A percentile compares a stretch with the other conserved stretches of the same genome.
These are phyloP conservation scores for Gossypium gossypioides DNA, from an alignment of 441 rosid genomes.

Conservation along the genomic window DNA sequence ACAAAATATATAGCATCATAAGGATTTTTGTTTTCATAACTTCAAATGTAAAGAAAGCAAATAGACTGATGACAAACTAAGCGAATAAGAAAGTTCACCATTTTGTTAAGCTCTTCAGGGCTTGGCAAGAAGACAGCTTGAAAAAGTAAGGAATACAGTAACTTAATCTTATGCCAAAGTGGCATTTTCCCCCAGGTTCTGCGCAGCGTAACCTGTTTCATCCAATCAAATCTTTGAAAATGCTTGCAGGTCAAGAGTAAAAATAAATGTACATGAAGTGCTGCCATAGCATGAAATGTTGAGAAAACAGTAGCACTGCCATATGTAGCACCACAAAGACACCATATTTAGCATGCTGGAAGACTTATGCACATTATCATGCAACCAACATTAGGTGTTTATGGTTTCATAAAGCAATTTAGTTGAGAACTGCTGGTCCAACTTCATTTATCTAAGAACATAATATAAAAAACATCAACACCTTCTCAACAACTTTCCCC, in stretches of 20 bases:
- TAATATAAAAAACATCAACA: background rate
- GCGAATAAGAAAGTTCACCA: conserved; percentile 36
- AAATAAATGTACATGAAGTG: background rate
- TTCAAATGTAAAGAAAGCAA: background rate
- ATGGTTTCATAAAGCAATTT: background rate
- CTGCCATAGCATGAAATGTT: background rate
- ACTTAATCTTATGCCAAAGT: conserved; percentile 79
- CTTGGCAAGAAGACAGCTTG: conserved; percentile 81
- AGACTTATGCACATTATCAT: background rate
- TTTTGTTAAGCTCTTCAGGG: conserved; percentile 71
- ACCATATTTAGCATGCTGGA: background rate
- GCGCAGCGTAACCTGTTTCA: conserved; percentile 57
- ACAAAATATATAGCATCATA: background rate
- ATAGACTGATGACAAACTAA: background rate
- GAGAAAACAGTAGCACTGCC: background rate
- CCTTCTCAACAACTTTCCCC: background rate
- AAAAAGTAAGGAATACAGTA: conserved; percentile 56
- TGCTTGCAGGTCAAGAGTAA: background rate
- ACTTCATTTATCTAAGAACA: background rate
- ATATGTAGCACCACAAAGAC: background rate
- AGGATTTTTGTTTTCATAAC: background rate
- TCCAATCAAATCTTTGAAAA: background rate
- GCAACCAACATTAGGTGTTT: background rate
- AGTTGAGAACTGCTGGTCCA: background rate
- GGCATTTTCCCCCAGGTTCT: conserved; percentile 93